phyloP scores from a whole-genome alignment of 768 basidiomycete species.

The Mycena epipterygia region DNA sequence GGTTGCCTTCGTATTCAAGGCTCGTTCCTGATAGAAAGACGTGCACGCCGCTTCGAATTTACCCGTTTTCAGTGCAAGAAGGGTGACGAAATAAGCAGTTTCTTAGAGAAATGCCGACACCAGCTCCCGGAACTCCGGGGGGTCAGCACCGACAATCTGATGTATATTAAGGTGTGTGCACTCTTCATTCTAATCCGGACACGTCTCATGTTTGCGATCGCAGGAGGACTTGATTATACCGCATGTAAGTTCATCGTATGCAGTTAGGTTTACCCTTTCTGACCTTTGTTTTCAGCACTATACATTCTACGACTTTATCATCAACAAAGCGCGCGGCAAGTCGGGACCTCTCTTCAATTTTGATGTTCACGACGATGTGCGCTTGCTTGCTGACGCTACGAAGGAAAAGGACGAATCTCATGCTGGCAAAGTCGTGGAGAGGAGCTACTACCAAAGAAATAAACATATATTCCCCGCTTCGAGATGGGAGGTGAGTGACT shows the following conservation, averaged over 20 bases:
- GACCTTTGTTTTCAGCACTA: slow-evolving; percentile 75
- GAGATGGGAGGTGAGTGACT: slow-evolving; percentile 88
- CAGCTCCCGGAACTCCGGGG: slow-evolving; percentile 95
- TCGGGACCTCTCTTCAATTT: slow-evolving; percentile 98
- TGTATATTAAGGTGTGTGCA: slow-evolving; percentile 92
- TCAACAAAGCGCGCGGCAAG: slow-evolving; percentile 98
- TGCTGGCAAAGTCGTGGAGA: slow-evolving; percentile 97
- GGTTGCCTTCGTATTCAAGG: neutral
- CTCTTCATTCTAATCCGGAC: neutral
- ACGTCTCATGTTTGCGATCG: neutral
- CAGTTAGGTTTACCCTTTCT: slow-evolving; percentile 4
- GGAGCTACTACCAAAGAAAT: slow-evolving; percentile 95
- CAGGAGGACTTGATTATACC: slow-evolving; percentile 99
- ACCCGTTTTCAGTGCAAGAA: slow-evolving; percentile 86
- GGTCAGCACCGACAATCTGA: slow-evolving; percentile 94
- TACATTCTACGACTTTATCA: slow-evolving; percentile 98
- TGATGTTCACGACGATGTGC: slow-evolving; percentile 98
- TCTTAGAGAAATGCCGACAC: slow-evolving; percentile 92
- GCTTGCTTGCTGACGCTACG: slow-evolving; percentile 93
- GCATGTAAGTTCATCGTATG: slow-evolving; percentile 68
- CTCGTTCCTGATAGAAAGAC: slow-evolving; percentile 5
- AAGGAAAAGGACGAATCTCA: slow-evolving; percentile 99
- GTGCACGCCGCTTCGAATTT: neutral
- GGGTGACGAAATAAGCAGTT: slow-evolving; percentile 88
- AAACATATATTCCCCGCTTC: slow-evolving; percentile 99